phyloP scores from a whole-genome alignment of 2,329 filamentous ascomycete species.

The Penicillium rolfsii region DNA sequence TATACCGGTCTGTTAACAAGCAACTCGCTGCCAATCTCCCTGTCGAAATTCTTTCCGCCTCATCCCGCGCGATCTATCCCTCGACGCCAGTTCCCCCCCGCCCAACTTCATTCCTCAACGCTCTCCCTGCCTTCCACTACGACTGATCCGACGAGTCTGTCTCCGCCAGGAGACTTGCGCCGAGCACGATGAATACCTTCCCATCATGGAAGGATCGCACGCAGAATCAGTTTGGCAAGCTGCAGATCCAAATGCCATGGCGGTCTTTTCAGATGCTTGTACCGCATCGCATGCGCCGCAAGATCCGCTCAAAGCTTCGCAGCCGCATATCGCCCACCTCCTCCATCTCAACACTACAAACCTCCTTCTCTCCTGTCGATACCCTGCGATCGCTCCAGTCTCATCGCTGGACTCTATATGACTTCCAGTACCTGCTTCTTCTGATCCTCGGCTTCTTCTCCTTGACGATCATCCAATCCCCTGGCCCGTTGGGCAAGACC shows the following conservation, averaged over 20 bases:
- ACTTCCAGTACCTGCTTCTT: slow-evolving; percentile 81
- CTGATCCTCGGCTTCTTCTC: slow-evolving; percentile 78
- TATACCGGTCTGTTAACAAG: slow-evolving; percentile 21
- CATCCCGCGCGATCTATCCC: slow-evolving; percentile 23
- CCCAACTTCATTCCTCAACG: neutral
- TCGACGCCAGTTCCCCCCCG: slow-evolving; percentile 13
- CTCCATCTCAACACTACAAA: slow-evolving; percentile 75
- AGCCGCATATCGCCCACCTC: slow-evolving; percentile 69
- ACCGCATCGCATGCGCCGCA: slow-evolving; percentile 67
- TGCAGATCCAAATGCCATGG: slow-evolving; percentile 53
- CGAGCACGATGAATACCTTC: slow-evolving; percentile 42
- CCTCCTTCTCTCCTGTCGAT: slow-evolving; percentile 78
- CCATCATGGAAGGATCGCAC: slow-evolving; percentile 53
- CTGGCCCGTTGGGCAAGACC: slow-evolving; percentile 78
- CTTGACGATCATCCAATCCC: slow-evolving; percentile 75
- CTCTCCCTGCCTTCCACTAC: slow-evolving; percentile 1
- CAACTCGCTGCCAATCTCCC: slow-evolving; percentile 9
- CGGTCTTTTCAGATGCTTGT: slow-evolving; percentile 56
- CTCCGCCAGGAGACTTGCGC: slow-evolving; percentile 24
- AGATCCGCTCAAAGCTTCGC: slow-evolving; percentile 69
- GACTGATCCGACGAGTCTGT: slow-evolving; percentile 26
- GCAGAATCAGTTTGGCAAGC: slow-evolving; percentile 49
- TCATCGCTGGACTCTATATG: slow-evolving; percentile 79
- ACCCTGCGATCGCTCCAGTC: slow-evolving; percentile 74
- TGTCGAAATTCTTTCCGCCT: slow-evolving; percentile 27